A percentile compares a stretch with the other conserved stretches of the same genome.
Conservation (phyloP, 495 filamentous ascomycete species). For the Hyaloscypha hepaticicola region DNA sequence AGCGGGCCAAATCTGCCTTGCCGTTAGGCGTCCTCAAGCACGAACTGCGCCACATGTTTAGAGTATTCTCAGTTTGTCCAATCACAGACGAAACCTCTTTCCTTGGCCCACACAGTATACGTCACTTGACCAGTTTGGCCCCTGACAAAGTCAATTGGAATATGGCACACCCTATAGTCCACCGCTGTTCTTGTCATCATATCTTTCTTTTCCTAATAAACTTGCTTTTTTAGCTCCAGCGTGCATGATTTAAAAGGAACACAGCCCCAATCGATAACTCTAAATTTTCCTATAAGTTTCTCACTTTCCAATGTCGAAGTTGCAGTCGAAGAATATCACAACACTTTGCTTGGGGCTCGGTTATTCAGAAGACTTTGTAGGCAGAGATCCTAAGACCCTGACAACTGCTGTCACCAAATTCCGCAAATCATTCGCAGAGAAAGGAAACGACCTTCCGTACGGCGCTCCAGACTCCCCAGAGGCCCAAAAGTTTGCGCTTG, state of each 20-base stretch:
- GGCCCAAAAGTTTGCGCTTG: conserved; percentile 1
- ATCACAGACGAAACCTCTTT: background rate
- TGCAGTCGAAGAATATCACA: conserved; percentile 5
- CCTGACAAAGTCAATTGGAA: background rate
- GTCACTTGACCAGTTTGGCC: background rate
- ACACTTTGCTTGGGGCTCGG: conserved; percentile 6
- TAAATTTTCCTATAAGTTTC: background rate
- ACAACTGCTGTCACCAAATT: background rate
- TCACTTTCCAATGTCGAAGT: background rate
- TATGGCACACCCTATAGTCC: background rate
- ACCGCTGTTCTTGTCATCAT: background rate
- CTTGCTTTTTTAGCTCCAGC: background rate
- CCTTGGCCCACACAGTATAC: background rate
- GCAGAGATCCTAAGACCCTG: background rate
- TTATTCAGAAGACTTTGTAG: background rate
- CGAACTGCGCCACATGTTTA: background rate
- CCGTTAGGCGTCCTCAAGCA: background rate
- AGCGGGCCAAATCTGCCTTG: background rate
- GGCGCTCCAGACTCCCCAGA: background rate
- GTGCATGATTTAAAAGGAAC: background rate
- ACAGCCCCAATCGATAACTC: background rate
- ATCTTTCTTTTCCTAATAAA: background rate
- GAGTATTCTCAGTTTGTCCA: background rate
- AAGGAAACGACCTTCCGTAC: conserved; percentile 1
- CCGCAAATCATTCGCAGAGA: background rate